Conservation (phyloP, 805 yeast species). For the Candida xiaguanensis region DNA sequence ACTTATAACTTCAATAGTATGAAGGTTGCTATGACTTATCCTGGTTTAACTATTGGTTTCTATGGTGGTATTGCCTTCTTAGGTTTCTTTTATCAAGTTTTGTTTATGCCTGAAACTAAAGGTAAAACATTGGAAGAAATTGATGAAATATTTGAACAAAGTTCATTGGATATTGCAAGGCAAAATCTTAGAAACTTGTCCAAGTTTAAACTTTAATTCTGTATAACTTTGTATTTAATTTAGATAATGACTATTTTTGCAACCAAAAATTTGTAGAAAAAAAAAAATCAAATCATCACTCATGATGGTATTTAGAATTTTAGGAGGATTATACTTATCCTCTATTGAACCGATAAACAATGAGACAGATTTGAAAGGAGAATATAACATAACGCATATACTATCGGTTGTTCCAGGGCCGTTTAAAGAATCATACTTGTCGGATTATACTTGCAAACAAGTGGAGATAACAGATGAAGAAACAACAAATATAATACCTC, state of each 20-base stretch:
- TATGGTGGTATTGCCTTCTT: conserved; percentile 63
- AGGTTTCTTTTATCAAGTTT: conserved; percentile 49
- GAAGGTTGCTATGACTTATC: conserved; percentile 54
- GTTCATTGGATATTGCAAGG: conserved; percentile 37
- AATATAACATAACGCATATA: conserved; percentile 64
- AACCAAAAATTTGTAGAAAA: not conserved
- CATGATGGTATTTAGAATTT: conserved; percentile 47
- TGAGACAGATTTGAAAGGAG: conserved; percentile 45
- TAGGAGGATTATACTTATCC: conserved; percentile 79
- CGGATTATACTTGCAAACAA: conserved; percentile 50
- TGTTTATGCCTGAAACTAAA: conserved; percentile 71
- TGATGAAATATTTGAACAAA: conserved; percentile 55
- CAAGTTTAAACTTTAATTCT: conserved; percentile 10
- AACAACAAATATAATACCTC: conserved; percentile 59
- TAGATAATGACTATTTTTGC: not conserved
- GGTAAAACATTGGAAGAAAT: conserved; percentile 70
- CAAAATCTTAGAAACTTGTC: conserved; percentile 31
- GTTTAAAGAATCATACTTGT: conserved; percentile 49
- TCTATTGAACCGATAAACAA: conserved; percentile 63
- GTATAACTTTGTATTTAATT: not conserved
- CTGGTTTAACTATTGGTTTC: conserved; percentile 63
- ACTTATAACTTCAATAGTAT: conserved; percentile 60
- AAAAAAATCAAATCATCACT: not conserved
- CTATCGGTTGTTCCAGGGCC: conserved; percentile 66
- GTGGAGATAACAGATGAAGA: conserved; percentile 73